Percentiles rank a stretch among this genome's conserved stretches.
phyloP scores from a whole-genome alignment of 2,329 filamentous ascomycete species.

The Tolypocladium capitatum region DNA sequence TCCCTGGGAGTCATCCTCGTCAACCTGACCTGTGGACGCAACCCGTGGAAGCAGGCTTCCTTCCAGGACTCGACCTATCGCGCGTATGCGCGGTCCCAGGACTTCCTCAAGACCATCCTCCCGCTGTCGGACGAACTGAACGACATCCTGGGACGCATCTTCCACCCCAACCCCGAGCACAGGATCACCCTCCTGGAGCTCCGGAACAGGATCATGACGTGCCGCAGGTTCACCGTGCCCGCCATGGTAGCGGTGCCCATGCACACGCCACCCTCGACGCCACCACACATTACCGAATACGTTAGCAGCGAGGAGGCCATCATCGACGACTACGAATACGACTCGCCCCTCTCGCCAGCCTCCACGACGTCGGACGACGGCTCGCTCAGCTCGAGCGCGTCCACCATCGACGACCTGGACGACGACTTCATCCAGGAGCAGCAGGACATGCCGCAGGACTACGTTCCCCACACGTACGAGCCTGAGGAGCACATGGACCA shows the following conservation, averaged over 20 bases:
- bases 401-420: conserved; percentile 37
- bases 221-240: conserved; percentile 56
- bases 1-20: conserved; percentile 95
- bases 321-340: conserved; percentile 29
- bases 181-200: conserved; percentile 74
- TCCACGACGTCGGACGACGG: conserved; percentile 40
- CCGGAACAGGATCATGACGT: conserved; percentile 61
- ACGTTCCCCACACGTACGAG: conserved; percentile 30
- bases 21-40: conserved; percentile 93
- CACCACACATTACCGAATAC: conserved; percentile 30
- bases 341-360: conserved; percentile 35
- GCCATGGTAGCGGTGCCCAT: conserved; percentile 19
- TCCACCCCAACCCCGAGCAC: conserved; percentile 71
- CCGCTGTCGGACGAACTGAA: conserved; percentile 84
- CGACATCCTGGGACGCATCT: conserved; percentile 73
- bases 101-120: conserved; percentile 85
- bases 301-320: conserved; percentile 33
- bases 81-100: conserved; percentile 71
- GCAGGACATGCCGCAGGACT: conserved; percentile 25
- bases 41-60: conserved; percentile 96
- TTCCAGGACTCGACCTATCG: conserved; percentile 89
- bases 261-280: conserved; percentile 27
- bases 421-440: conserved; percentile 35
- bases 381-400: conserved; percentile 40
- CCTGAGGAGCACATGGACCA: conserved; percentile 28